Evolutionary conservation across 345 rosid species (phyloP), one percentile per base, ranked within the genome.

Genomic region (Eucalyptus polyanthemos): DNA sequence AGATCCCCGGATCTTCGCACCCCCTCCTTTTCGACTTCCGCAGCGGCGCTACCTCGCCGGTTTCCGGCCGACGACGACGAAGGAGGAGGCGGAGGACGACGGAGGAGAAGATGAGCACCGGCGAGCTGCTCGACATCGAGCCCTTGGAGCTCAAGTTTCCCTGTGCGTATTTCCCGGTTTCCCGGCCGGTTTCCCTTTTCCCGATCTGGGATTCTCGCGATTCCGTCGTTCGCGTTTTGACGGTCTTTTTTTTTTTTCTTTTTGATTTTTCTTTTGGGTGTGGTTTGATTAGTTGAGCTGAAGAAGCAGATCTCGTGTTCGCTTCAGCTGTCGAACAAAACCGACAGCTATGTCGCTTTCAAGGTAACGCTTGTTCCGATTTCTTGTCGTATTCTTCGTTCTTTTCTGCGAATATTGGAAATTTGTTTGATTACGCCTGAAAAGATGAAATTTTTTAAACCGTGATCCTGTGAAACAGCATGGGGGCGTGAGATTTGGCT

Each of bases 221-320:
- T 92, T 87, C 27, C 49, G 69, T 58, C 80, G 58, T 51, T 44
- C 13, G 88, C 85, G 14, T 86, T 12, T 56, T 56, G 29, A 22
- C 29, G 62, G 62, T 56, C 24, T 17, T 19, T 24, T 24, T 90
- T 51, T 47, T 89, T 65, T 45, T 15, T 90, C 44, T 80, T 40
- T 86, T 87, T 47, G 11, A 9, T 45, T 50, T n/a, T 42, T 90
- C 4, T 44, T 60, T 86, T 88, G 54, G 88, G 16, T 49, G 60
- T 90, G 89, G 42, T 86, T 65, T 80, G 88, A 86, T 92, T 88
- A 95, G 98, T 96, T 91, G 97, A 96, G 92, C 93, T 96, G 93
- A 94, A 91, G 97, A 96, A 95, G 95, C 98, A 95, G 98, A 96
- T 96, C 96, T 93, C 96, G 47, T 96, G 95, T 92, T 93, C 96